Evolutionary conservation across 371 early-diverging fungal species (phyloP).

Genomic region (Syncephalis fuscata): DNA sequence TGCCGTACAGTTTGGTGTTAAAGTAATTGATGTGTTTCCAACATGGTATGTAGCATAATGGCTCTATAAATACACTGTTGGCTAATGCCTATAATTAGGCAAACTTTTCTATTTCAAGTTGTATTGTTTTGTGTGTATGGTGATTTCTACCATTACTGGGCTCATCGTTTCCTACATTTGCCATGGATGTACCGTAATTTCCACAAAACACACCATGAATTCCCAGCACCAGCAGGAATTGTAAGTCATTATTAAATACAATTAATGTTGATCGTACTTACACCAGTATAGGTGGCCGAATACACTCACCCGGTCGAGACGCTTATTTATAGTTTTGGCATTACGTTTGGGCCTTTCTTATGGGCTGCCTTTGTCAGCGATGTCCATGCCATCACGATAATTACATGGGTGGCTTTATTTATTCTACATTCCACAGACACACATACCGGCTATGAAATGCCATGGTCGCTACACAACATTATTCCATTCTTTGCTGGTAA

Average conservation of each 20-base stretch:
- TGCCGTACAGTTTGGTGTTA: slow-evolving; percentile 67
- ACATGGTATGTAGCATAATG: slow-evolving; percentile 27
- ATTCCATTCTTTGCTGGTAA: slow-evolving; percentile 62
- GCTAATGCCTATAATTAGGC: slow-evolving; percentile 6
- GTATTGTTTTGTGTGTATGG: slow-evolving; percentile 56
- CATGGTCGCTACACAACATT: slow-evolving; percentile 70
- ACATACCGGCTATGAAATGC: slow-evolving; percentile 91
- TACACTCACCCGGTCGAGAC: slow-evolving; percentile 76
- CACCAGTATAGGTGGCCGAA: slow-evolving; percentile 32
- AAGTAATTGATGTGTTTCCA: slow-evolving; percentile 71
- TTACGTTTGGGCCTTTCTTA: slow-evolving; percentile 52
- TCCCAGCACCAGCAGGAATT: slow-evolving; percentile 76
- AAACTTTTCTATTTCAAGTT: background rate
- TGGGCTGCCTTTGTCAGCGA: slow-evolving; percentile 33
- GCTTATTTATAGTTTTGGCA: slow-evolving; percentile 53
- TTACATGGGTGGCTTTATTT: slow-evolving; percentile 59
- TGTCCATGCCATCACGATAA: slow-evolving; percentile 60
- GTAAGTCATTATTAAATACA: background rate
- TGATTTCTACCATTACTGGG: slow-evolving; percentile 63
- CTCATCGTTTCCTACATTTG: slow-evolving; percentile 77
- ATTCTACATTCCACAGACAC: slow-evolving; percentile 76
- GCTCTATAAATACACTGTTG: slow-evolving; percentile 2
- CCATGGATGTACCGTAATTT: slow-evolving; percentile 71
- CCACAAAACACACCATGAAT: slow-evolving; percentile 91
- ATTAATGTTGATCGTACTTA: background rate